Evolutionary conservation across 306 rosid genomes (phyloP), one percentile per base, ranked within the genome.

Genomic region (Gastrolobium bilobum): DNA sequence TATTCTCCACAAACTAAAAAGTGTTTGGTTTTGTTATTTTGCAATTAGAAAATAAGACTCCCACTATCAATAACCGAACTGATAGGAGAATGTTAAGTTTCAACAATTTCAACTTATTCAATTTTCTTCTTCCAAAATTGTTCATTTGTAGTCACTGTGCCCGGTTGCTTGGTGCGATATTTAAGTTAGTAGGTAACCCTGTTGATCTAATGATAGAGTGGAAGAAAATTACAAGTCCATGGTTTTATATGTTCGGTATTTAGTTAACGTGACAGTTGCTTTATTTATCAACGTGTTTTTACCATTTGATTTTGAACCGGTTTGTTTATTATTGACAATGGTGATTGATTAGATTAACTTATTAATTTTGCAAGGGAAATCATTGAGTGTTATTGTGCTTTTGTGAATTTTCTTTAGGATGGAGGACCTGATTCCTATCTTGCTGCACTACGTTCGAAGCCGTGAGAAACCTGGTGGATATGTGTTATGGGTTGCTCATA

Each of bases 401-500:
- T 72, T 76, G 1, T 76, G 68, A 62, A 75, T 68, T 79, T 42
- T 52, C 53, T 88, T 73, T 50, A 95, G 99, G 92, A 91, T 92
- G 97, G 61, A 82, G 81, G 99, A 95, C 7, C 79, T 92, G 53
- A 73, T 87, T 85, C 98, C 98, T 51, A 84, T 93, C 61, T 82
- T 95, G 77, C 62, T 90, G 58, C 87, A 78, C 42, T 95, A 85
- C 10, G 76, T 95, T 54, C 40, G 6, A 78, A 95, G 98, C 89
- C 97, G 90, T 26, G 88, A 88, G 82, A 86, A 91, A 75, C 94
- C 90, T 4, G 91, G 87, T 8, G 99, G 99, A 40, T 59, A 77
- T 63, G 89, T 87, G 44, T 68, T 95, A 77, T 86, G 76, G 65
- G 91, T 87, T 29, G 99, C 84, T 85, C 99, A 95, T 79, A 95